These are phyloP conservation scores for Venturia aucupariae DNA, from an alignment of 2,329 filamentous ascomycete species.

Conservation along the genomic window DNA sequence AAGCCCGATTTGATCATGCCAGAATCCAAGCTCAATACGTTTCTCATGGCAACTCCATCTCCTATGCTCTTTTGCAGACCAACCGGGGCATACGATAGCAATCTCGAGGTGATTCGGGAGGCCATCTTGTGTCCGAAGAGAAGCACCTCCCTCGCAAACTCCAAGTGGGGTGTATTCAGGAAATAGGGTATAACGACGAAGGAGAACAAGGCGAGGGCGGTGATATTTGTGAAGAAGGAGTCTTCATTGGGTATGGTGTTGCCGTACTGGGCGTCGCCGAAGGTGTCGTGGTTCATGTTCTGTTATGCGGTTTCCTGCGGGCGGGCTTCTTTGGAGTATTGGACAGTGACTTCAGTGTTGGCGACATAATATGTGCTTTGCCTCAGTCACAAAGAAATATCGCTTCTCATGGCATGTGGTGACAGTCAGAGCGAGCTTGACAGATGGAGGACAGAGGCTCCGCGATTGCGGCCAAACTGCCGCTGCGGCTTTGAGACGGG, in stretches of 20 bases:
- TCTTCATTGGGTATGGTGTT: neutral
- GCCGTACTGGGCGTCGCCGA: neutral
- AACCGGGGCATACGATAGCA: neutral
- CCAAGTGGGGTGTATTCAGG: neutral
- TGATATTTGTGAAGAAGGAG: neutral
- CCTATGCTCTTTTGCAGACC: neutral
- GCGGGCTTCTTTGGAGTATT: neutral
- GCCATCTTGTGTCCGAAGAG: neutral
- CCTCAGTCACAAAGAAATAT: neutral
- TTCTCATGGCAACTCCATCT: constrained; percentile 6
- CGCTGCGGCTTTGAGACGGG: neutral
- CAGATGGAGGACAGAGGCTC: too few species aligned
- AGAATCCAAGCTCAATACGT: constrained; percentile 4
- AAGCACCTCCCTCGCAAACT: neutral
- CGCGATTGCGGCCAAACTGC: neutral
- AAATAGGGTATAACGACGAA: neutral
- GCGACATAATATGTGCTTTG: neutral
- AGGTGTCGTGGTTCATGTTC: neutral
- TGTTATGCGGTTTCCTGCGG: neutral
- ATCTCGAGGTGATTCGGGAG: neutral
- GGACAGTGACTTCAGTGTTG: neutral
- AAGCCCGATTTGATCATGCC: neutral
- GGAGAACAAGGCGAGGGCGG: neutral
- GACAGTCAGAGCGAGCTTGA: neutral
- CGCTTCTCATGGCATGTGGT: neutral